A percentile compares a stretch with the other conserved stretches of the same genome.
These are phyloP conservation scores for Hypomyces perniciosus DNA, from an alignment of 2,329 filamentous ascomycete genomes.

Conservation along the genomic window DNA sequence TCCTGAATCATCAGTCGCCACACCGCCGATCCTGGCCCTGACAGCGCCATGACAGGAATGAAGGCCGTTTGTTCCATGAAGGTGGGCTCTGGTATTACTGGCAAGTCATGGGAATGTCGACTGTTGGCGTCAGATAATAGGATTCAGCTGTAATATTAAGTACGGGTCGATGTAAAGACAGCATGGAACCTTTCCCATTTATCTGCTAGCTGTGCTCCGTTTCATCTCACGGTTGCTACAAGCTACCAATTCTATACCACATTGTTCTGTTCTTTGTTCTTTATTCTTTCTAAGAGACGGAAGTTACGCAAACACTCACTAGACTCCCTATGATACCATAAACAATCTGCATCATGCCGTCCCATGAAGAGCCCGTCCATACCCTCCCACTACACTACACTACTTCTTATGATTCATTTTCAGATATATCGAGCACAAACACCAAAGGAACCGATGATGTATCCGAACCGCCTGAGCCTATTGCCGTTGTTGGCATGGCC, in stretches of 20 bases:
- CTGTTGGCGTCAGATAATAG: too few species aligned
- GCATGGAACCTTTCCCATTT: not conserved
- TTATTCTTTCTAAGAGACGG: not conserved
- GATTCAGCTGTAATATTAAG: too few species aligned
- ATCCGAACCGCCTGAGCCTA: slow-evolving; percentile 18
- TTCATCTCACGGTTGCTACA: not conserved
- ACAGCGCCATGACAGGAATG: too few species aligned
- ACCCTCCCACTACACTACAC: not conserved
- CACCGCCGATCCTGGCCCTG: too few species aligned
- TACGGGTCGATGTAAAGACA: too few species aligned
- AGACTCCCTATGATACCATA: not conserved
- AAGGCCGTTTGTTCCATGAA: too few species aligned
- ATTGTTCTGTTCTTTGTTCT: not conserved
- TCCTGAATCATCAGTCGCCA: too few species aligned
- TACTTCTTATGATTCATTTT: too few species aligned
- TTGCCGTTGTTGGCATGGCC: slow-evolving; percentile 37
- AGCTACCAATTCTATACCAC: not conserved
- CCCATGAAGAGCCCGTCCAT: not conserved
- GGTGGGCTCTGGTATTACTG: too few species aligned
- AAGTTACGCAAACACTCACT: not conserved
- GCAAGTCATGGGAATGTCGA: too few species aligned
- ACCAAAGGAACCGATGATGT: not conserved
- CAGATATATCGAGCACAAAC: too few species aligned
- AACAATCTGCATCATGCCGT: not conserved
- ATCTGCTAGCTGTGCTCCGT: not conserved